Evolutionary conservation across 345 rosid species (phyloP), one percentile per base, ranked within the genome.

Genomic region (Citrus inodora): DNA sequence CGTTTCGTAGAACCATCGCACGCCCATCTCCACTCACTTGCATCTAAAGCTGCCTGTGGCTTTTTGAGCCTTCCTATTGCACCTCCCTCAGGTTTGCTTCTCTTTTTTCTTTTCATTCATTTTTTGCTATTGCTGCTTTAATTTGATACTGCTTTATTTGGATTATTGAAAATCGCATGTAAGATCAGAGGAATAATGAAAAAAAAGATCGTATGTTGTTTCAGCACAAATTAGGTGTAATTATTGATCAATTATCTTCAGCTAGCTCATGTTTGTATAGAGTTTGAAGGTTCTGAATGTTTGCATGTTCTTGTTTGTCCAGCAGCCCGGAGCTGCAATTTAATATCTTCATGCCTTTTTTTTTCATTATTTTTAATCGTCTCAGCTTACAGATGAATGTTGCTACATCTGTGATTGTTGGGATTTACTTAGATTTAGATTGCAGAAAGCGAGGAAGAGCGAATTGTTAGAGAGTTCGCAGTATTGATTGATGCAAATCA

Each of bases 381-480:
- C 51, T 46, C 51, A 46, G 51, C 17, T 51, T 25, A 19, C 38
- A 62, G 7, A 27, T 70, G 25, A 72, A 76, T 64, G 67, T 78
- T 72, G 38, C 22, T 68, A 40, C 77, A 51, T 74, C 65, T 70
- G 33, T 61, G 63, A 60, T 78, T 81, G 27, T 64, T 82, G 86
- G 58, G 76, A 82, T 84, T 87, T 75, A 86, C 82, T 66, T 82
- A 85, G 76, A 67, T 48, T 86, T 80, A 71, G 79, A 83, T 84
- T 87, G 89, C 94, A 96, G 99, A 96, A 87, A 87, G 85, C 58
- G 93, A 90, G 81, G 89, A 91, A 67, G 95, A 92, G 77, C 91
- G 99, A 86, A 42, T 82, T 0, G 89, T 88, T 40, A 87, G 99
- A 82, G 99, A 96, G 80, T 91, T 88, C 64, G 78, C 99, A 1